Evolutionary conservation across 2,329 filamentous ascomycete genomes (phyloP).

Genomic region (Ophiostoma tasmaniense): DNA sequence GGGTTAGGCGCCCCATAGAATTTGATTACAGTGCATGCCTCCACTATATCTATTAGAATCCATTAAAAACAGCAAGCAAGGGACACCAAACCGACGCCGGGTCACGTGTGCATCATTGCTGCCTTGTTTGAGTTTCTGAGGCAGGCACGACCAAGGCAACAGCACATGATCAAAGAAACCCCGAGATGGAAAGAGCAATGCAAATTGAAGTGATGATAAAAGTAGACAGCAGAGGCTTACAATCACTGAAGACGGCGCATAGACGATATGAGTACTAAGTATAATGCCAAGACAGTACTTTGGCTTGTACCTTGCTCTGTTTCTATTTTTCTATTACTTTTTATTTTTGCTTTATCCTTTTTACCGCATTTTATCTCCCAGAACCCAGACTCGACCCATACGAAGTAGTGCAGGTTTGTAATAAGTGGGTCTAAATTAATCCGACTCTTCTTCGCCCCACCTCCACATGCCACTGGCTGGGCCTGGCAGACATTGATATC

Average conservation of each 20-base stretch:
- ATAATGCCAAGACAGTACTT: neutral
- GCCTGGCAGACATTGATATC: neutral
- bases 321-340: neutral
- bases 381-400: neutral
- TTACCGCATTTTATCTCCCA: neutral
- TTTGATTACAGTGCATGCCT: neutral
- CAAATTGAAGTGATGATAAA: neutral
- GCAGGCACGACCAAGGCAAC: neutral
- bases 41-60: neutral
- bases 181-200: neutral
- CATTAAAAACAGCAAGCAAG: neutral
- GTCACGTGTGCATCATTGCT: constrained; percentile 12
- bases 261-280: too few relatives aligned
- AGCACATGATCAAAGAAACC: too few relatives aligned
- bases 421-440: constrained; percentile 6
- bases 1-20: constrained; percentile 5
- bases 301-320: neutral
- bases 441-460: constrained; percentile 1
- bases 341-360: neutral
- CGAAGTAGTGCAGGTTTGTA: neutral
- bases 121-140: neutral
- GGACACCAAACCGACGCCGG: constrained; percentile 15
- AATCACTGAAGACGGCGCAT: neutral
- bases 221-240: neutral
- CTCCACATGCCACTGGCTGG: neutral